phyloP scores from a whole-genome alignment of 1,139 yeast genomes.

The Yamadazyma sp. region DNA sequence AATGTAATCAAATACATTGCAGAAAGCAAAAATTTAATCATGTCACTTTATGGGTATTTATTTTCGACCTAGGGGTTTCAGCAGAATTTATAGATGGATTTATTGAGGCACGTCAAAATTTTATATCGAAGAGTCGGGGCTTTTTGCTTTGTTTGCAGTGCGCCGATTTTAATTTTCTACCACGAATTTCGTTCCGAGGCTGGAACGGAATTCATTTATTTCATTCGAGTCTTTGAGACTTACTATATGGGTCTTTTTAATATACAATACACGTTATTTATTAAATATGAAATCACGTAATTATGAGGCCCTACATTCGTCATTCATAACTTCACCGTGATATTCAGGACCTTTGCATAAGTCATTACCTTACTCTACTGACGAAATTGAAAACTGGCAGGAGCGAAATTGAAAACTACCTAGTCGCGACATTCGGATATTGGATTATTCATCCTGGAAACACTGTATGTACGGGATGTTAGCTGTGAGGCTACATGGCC shows the following conservation, averaged over 20 bases:
- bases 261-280: slow-evolving; percentile 1
- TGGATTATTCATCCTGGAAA: slow-evolving; percentile 10
- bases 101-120: background rate
- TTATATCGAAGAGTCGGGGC: no score
- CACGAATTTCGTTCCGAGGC: slow-evolving; percentile 1
- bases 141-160: slow-evolving; percentile 2
- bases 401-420: slow-evolving; percentile 2
- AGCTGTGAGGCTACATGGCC: no score
- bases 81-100: background rate
- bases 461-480: no score
- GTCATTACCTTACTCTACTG: slow-evolving; percentile 1
- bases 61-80: background rate
- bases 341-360: slow-evolving; percentile 1
- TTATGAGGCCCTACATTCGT: slow-evolving; percentile 1
- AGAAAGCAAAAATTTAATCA: background rate
- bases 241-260: background rate
- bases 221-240: slow-evolving; percentile 1
- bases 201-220: background rate
- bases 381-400: background rate
- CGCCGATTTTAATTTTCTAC: slow-evolving; percentile 1
- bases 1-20: background rate
- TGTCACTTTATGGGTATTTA: background rate
- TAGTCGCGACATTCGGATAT: slow-evolving; percentile 8
- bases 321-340: slow-evolving; percentile 1
- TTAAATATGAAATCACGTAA: background rate